Evolutionary conservation across 257 asterid species (phyloP).

Genomic region (Handroanthus guayacan): DNA sequence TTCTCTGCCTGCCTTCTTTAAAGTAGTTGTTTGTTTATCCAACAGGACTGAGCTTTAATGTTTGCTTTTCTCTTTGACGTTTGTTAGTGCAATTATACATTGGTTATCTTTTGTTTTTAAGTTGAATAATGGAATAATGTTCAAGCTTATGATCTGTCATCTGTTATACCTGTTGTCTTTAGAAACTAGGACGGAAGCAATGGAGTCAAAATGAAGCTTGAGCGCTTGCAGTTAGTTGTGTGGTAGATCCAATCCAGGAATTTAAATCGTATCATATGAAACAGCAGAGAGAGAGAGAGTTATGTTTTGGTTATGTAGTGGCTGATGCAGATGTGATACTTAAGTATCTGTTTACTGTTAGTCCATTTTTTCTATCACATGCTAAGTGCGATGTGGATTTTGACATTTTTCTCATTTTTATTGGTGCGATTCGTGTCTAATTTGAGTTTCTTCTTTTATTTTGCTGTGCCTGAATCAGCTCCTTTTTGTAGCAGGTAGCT

Average conservation of each 20-base stretch:
- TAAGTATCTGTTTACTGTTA: conserved; percentile 16
- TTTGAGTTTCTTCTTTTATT: conserved; percentile 23
- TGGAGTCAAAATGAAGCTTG: conserved; percentile 9
- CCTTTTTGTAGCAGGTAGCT: background rate
- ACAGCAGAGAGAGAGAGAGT: conserved; percentile 12
- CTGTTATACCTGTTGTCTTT: conserved; percentile 5
- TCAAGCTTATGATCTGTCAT: conserved; percentile 7
- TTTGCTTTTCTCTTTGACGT: conserved; percentile 19
- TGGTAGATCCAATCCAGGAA: background rate
- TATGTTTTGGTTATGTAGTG: background rate
- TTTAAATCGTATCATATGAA: background rate
- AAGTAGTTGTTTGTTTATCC: background rate
- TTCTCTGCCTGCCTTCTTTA: background rate
- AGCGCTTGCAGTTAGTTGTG: conserved; percentile 2
- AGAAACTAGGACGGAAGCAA: conserved; percentile 14
- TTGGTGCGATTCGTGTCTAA: conserved; percentile 18
- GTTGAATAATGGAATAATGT: background rate
- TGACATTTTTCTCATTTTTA: conserved; percentile 2
- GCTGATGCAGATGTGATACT: background rate
- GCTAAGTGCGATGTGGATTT: conserved; percentile 20
- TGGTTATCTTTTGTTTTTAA: conserved; percentile 17
- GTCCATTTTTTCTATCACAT: conserved; percentile 1
- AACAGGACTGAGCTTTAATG: background rate
- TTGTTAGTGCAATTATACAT: background rate
- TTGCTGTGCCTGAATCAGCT: background rate